These are phyloP conservation scores for Zea mays DNA, from an alignment of 176 grass and related monocot species.

Conservation along the genomic window Zm-B73-REFERENCE-NAM-5.0 NC_050103.1:149721001-149721500, in stretches of 20 bases:
- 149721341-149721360: conserved; percentile 30
- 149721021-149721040: conserved; percentile 43
- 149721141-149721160: conserved; percentile 38
- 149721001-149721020: conserved; percentile 34
- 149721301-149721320: conserved; percentile 44
- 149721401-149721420: conserved; percentile 49
- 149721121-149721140: conserved; percentile 39
- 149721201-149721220: conserved; percentile 37
- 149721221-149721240: conserved; percentile 36
- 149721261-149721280: conserved; percentile 34
- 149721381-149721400: conserved; percentile 36
- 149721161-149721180: conserved; percentile 26
- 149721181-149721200: conserved; percentile 33
- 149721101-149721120: conserved; percentile 34
- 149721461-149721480: conserved; percentile 34
- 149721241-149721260: conserved; percentile 29
- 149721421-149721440: conserved; percentile 40
- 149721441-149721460: conserved; percentile 46
- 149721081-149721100: conserved; percentile 16
- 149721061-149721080: conserved; percentile 35
- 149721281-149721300: conserved; percentile 25
- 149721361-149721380: conserved; percentile 33
- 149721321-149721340: conserved; percentile 41
- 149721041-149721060: conserved; percentile 20
- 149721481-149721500: conserved; percentile 43